A percentile compares a stretch with the other conserved stretches of the same genome.
Evolutionary conservation across 352 stramenopile genomes (phyloP).

Genomic region (Lagenidium sp.): DNA sequence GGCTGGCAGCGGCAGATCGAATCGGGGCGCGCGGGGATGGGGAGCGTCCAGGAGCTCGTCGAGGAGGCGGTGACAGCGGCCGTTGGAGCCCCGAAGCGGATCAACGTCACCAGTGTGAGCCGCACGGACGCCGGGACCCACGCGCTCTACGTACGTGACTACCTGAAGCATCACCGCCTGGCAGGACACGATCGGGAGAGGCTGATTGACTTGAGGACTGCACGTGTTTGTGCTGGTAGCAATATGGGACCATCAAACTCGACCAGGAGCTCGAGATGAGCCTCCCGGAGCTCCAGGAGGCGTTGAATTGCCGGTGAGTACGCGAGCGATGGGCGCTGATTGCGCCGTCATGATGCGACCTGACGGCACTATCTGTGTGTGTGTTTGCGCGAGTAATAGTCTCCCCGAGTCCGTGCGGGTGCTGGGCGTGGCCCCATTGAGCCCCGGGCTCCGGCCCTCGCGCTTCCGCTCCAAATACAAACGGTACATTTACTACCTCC

Average conservation of each 20-base stretch:
- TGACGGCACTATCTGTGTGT: too few relatives aligned
- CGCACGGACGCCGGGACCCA: slow-evolving; percentile 79
- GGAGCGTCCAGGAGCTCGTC: slow-evolving; percentile 75
- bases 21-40: slow-evolving; percentile 31
- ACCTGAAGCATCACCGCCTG: too few relatives aligned
- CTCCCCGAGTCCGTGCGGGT: slow-evolving; percentile 39
- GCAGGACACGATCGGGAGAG: too few relatives aligned
- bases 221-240: slow-evolving; percentile 28
- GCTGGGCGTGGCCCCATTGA: slow-evolving; percentile 26
- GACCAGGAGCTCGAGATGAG: slow-evolving; percentile 23
- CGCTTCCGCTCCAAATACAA: slow-evolving; percentile 79
- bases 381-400: too few relatives aligned
- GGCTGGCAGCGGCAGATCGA: slow-evolving; percentile 71
- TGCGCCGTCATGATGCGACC: too few relatives aligned
- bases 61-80: slow-evolving; percentile 54
- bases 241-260: slow-evolving; percentile 79
- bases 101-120: slow-evolving; percentile 81
- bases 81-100: slow-evolving; percentile 26
- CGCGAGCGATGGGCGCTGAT: too few relatives aligned
- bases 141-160: slow-evolving; percentile 60
- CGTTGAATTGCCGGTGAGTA: too few relatives aligned
- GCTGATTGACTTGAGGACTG: too few relatives aligned
- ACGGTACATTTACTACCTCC: slow-evolving; percentile 88
- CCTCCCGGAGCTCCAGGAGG: too few relatives aligned
- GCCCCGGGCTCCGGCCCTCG: slow-evolving; percentile 19